Evolutionary conservation across 495 filamentous ascomycete species (phyloP).

Genomic region (Aspergillus haitiensis): DNA sequence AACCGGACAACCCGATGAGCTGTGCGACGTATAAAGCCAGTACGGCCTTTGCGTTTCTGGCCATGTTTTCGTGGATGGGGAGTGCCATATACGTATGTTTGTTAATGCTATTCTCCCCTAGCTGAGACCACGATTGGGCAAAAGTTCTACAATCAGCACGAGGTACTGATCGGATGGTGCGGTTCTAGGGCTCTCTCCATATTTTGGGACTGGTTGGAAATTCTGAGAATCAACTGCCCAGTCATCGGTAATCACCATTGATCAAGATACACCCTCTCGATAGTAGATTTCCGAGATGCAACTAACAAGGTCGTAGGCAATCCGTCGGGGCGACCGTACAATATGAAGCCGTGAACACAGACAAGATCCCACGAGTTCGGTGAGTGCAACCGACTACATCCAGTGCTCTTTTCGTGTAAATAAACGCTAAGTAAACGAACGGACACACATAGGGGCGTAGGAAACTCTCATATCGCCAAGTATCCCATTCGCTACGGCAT

Average conservation of each 20-base stretch:
- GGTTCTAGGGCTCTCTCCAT: too few species aligned
- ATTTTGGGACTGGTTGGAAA: too few species aligned
- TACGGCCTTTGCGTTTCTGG: constrained; percentile 16
- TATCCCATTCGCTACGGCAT: constrained; percentile 11
- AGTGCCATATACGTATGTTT: constrained; percentile 10
- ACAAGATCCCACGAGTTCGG: constrained; percentile 14
- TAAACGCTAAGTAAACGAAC: neutral
- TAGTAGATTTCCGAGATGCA: too few species aligned
- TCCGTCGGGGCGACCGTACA: too few species aligned
- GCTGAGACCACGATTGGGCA: too few species aligned
- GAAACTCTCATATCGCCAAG: constrained; percentile 7
- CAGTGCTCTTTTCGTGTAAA: too few species aligned
- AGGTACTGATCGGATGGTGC: too few species aligned
- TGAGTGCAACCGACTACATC: constrained; percentile 9
- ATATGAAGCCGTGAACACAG: neutral
- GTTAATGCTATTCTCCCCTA: neutral
- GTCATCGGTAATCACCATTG: too few species aligned
- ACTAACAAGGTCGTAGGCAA: too few species aligned
- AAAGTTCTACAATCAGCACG: too few species aligned
- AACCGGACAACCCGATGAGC: neutral
- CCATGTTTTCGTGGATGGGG: constrained; percentile 2
- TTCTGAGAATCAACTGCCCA: too few species aligned
- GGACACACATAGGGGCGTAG: constrained; percentile 1
- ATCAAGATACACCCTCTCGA: too few species aligned
- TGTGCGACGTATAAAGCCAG: constrained; percentile 15